Base-by-base conservation (phyloP, 164 flowering plant genomes). In the Tetracentron sinense region DNA sequence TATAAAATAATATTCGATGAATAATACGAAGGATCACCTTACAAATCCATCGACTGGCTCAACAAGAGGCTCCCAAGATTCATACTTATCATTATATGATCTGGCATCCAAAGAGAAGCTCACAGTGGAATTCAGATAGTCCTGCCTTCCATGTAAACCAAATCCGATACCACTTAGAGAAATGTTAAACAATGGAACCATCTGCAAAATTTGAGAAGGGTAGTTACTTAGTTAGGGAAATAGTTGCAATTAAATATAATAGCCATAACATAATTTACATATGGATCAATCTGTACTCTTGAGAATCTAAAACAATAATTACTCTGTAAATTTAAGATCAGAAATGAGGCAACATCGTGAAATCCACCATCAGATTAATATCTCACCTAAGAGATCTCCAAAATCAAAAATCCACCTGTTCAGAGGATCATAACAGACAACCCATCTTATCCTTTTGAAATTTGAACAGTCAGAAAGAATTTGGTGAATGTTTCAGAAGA, bases 21-120 rank as follows among this genome's bases (percentile, higher is more conserved):
- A 23, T 1, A 50, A 29, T 4, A 20, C 25, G 27, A 50, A 33
- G 31, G 7, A 61, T 73, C 65, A 95, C 99, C 99, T 88, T 71
- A 95, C 31, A 55, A 81, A 82, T 58, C 92, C 97, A 82, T 95
- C 97, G 72, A 85, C 76, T 52, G 97, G 92, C 80, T 95, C 99
- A 66, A 95, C 69, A 62, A 95, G 83, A 64, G 99, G 99, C 79
- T 95, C 99, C 99, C 99, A 95, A 19, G 88, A 56, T 23, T 89
- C 97, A 69, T 81, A 83, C 60, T 85, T 95, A 78, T 95, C 99
- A 81, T 92, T 95, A 75, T 79, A 92, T 44, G 99, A 95, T 68
- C 92, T 82, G 15, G 88, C 96, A 77, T 80, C 79, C 71, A 90
- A 75, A 17, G 94, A 90, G 73, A 95, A 90, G 75, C 75, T 86